A percentile compares a stretch with the other conserved stretches of the same genome.
Evolutionary conservation across 305 asterid species (phyloP).

Genomic region (Fraxinus nigra): DNA sequence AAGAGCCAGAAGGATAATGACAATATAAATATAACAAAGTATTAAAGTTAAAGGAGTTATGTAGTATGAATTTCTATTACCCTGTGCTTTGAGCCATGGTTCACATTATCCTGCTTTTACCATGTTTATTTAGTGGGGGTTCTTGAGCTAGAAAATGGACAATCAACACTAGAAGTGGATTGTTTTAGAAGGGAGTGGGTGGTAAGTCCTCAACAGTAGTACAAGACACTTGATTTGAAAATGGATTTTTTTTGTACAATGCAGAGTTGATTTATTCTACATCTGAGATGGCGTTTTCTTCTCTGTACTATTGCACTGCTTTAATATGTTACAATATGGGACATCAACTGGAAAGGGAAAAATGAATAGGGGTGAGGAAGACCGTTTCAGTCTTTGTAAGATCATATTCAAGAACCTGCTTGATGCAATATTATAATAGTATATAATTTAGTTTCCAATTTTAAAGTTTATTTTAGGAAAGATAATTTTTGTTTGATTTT

Average conservation of each 20-base stretch:
- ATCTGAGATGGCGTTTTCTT: neutral
- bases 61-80: neutral
- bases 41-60: neutral
- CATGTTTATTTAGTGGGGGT: neutral
- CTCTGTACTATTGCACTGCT: neutral
- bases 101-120: neutral
- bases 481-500: too few relatives aligned
- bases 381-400: neutral
- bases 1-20: neutral
- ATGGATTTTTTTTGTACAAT: neutral
- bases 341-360: neutral
- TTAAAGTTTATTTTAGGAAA: too few relatives aligned
- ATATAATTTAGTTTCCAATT: too few relatives aligned
- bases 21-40: neutral
- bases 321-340: neutral
- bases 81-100: neutral
- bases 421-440: too few relatives aligned
- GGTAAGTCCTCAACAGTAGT: neutral
- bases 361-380: neutral
- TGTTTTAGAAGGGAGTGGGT: neutral
- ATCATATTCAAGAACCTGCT: neutral
- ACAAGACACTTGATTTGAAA: neutral
- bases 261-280: neutral
- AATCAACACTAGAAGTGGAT: neutral
- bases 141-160: neutral